Base-by-base conservation (phyloP, 2,329 filamentous ascomycete species). In the Biscogniauxia marginata region DNA sequence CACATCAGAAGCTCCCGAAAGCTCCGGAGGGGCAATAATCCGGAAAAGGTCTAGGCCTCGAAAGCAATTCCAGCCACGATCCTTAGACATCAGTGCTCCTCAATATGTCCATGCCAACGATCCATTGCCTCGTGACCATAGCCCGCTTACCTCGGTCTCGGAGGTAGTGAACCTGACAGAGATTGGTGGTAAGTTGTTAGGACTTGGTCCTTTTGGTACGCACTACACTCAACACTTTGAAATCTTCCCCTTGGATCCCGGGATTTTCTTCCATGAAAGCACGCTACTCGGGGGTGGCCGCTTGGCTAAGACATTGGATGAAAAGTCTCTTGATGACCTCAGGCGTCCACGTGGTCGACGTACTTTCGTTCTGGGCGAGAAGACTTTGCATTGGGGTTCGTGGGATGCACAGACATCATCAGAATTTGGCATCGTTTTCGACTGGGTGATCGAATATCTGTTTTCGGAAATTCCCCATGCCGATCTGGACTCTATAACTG, bases 191-290 rank as follows among this genome's bases (percentile, higher is more conserved):
- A 82, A 78, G 58, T 66, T 87, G n/a, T 62, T 67, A 9, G 83
- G 84, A 1, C 71, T 88, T 7, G 83, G 81, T 0, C 82, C 83
- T 0, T 86, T 84, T 65, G 85, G 85, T 1, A 84, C 82, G 1
- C 76, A 78, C 21, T 88, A 87, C 65, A 82, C 84, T 0, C 77
- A 81, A 30, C 79, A 88, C 64, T 88, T 88, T 59, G 84, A 87
- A 47, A 70, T 84, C 4, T 85, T 86, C 52, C 84, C 84, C 18
- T 71, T 88, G 24, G 78, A 81, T 43, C 64, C 70, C 6, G 79
- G 79, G 3, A 76, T 82, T 0, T 87, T 79, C 68, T 87, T 88
- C 52, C 84, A 87, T 53, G 76, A 80, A 58, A 80, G 75, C 52
- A 87, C 84, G 0, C 67, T 87, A 23, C 71, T 88, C 46, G 85